Base-by-base conservation (phyloP, 371 early-diverging fungal species). In the Nematocida sp. region DNA sequence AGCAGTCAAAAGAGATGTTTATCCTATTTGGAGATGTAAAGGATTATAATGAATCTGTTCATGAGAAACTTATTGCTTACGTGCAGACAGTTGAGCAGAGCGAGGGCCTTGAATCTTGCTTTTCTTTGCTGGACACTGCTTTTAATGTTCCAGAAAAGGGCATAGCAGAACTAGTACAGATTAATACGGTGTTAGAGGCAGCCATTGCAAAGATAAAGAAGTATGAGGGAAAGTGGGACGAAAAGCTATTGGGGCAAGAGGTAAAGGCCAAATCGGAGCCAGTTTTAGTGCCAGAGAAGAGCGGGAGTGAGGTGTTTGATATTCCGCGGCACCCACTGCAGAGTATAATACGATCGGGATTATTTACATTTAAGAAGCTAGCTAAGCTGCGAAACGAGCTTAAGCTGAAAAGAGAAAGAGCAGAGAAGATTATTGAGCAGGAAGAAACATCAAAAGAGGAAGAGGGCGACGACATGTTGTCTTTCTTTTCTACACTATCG, bases 181-280 rank as follows among this genome's bases (percentile, higher is more conserved):
- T 70, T 9, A 78, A 78, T 45, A 40, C 71, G 1, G 70, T 78
- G 13, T 42, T 78, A 18, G 80, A 78, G 71, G 52, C 71, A 56
- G 39, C 66, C 2, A 60, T 78, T 70, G 23, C 70, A n/a, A 78
- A 70, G 25, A 56, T 55, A 57, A 78, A 70, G 39, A 69, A 78
- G 54, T 39, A 78, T 42, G 70, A 78, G 66, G 50, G 62, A 0
- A 78, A 70, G 52, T 78, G 80, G 80, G n/a, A 11, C 5, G 40
- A 52, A 15, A 70, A 46, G 25, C 15, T 33, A 18, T 3, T 42
- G 7, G 80, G 58, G 54, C 42, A 40, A 15, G 44, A 64, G 23
- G 33, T 13, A 42, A 62, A n/a, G 50, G 4, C 20, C 27, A 47
- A 71, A 23, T 33, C 72, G 66, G 56, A 66, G 54, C 54, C 60